These are phyloP conservation scores for Aegle marmelos DNA, from an alignment of 345 rosid species.

Conservation along the genomic window DNA sequence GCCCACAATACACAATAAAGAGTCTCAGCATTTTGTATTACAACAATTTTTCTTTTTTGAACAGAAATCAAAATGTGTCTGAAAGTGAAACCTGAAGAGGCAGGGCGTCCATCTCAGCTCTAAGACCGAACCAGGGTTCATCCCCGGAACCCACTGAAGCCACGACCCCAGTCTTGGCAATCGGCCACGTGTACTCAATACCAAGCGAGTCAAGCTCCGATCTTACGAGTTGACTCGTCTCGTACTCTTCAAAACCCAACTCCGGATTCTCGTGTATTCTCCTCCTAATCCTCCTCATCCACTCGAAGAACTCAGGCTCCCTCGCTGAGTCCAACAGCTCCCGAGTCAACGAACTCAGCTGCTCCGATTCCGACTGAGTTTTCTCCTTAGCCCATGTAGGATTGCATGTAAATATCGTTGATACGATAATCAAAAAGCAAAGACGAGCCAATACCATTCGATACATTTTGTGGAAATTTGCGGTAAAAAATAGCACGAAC, in stretches of 20 bases:
- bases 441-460: neutral
- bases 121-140: constrained; percentile 47
- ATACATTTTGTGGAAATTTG: neutral
- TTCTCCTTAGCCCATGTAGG: neutral
- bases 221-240: constrained; percentile 41
- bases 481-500: too few relatives aligned
- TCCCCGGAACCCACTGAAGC: constrained; percentile 41
- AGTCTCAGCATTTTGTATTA: too few relatives aligned
- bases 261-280: constrained; percentile 53
- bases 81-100: constrained; percentile 37
- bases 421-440: neutral
- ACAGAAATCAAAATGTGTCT: neutral
- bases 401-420: neutral
- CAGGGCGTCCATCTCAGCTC: constrained; percentile 67
- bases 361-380: constrained; percentile 2
- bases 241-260: constrained; percentile 43
- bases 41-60: too few relatives aligned
- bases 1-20: too few relatives aligned
- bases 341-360: constrained; percentile 18
- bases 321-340: constrained; percentile 35
- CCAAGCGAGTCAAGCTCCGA: constrained; percentile 42
- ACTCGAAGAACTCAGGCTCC: constrained; percentile 37
- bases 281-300: constrained; percentile 42
- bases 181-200: constrained; percentile 45
- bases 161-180: constrained; percentile 51